phyloP scores from a whole-genome alignment of 345 rosid genomes.

The Eucalyptus erythrocorys region DNA sequence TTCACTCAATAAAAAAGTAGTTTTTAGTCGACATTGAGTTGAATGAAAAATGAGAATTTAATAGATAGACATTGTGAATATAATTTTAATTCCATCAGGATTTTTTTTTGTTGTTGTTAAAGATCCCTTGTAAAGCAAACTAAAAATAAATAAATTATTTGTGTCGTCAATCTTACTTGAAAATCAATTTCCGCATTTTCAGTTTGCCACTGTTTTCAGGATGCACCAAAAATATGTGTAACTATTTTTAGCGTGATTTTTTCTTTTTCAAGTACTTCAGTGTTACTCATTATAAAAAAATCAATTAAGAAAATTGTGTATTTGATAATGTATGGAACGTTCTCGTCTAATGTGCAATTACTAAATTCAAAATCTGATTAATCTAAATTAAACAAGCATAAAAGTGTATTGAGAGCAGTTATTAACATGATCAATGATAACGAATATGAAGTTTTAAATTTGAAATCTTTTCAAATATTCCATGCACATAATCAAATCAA shows the following conservation, averaged over 20 bases:
- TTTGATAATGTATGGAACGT: neutral
- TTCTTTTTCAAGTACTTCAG: neutral
- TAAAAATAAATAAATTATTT: rapidly evolving
- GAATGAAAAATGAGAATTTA: neutral
- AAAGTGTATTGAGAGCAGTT: neutral
- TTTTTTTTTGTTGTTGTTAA: neutral
- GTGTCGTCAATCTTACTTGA: neutral
- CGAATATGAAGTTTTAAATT: neutral
- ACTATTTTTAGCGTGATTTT: neutral
- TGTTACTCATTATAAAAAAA: neutral
- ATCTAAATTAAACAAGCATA: neutral
- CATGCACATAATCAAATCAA: neutral
- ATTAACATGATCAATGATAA: neutral
- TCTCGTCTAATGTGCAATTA: neutral
- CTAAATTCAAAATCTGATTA: neutral
- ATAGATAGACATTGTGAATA: neutral
- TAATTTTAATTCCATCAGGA: neutral
- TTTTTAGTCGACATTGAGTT: neutral
- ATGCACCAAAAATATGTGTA: neutral
- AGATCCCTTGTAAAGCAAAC: neutral
- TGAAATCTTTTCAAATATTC: neutral
- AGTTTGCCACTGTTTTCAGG: neutral
- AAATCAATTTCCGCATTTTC: neutral
- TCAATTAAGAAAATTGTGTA: neutral
- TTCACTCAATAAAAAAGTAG: neutral